Percentiles rank a stretch among this genome's conserved stretches.
phyloP scores from a whole-genome alignment of 140 eudicot species.

The Anethum foeniculum region DNA sequence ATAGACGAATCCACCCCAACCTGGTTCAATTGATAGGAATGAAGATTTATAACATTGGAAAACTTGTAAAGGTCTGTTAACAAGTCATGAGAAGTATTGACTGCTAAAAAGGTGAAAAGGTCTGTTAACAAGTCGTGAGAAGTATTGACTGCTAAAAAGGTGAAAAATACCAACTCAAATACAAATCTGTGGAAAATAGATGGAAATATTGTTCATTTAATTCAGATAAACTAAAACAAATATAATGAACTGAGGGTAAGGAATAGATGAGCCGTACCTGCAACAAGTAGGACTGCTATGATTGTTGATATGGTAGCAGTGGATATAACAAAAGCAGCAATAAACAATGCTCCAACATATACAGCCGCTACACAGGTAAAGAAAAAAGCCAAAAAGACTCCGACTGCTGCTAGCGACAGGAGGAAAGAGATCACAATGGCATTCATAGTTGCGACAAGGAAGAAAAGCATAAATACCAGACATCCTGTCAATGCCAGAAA shows the following conservation, averaged over 20 bases:
- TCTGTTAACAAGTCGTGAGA: neutral
- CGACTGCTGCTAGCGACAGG: slow-evolving; percentile 75
- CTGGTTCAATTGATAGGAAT: slow-evolving; percentile 26
- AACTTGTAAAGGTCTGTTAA: neutral
- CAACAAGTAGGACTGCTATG: slow-evolving; percentile 49
- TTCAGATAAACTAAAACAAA: neutral
- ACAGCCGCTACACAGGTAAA: slow-evolving; percentile 59
- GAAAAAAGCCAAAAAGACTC: slow-evolving; percentile 84
- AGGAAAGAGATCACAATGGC: slow-evolving; percentile 70
- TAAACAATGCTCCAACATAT: slow-evolving; percentile 52
- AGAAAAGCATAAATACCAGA: slow-evolving; percentile 59
- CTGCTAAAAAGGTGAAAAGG: neutral
- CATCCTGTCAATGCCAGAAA: slow-evolving; percentile 62
- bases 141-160: neutral
- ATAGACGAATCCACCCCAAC: slow-evolving; percentile 85
- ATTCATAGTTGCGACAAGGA: slow-evolving; percentile 70
- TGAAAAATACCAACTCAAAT: neutral
- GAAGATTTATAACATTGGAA: neutral
- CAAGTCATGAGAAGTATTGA: neutral
- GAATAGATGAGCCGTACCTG: slow-evolving; percentile 41
- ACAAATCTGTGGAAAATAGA: neutral
- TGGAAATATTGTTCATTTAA: neutral
- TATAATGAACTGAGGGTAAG: neutral
- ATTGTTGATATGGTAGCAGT: slow-evolving; percentile 54
- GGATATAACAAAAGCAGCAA: slow-evolving; percentile 65